Base-by-base conservation (phyloP, 768 basidiomycete species). In the Lactifluus volemus region DNA sequence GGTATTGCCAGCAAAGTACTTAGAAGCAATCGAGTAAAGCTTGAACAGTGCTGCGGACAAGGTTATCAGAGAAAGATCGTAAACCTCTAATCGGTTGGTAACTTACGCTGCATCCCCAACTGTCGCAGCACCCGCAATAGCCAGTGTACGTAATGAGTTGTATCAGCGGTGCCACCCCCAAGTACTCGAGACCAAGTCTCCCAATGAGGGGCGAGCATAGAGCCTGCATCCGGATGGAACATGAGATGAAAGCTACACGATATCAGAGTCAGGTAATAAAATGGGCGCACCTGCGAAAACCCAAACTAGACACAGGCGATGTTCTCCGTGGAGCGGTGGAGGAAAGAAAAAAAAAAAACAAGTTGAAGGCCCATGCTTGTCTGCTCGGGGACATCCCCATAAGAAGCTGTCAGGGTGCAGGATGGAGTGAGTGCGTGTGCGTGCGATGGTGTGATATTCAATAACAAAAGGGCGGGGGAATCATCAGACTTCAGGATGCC, bases 171-270 rank as follows among this genome's bases (percentile, higher is more conserved):
- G 52, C 98, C 96, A 11, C 73, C 11, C 77, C 75, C 5, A 75
- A 71, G 69, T 87, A 88, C 48, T 90, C 86, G 67, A 84, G 95
- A 5, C 94, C 93, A 36, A 97, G 78, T 64, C 78, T 79, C 41
- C 88, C 75, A 38, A 91, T 88, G 50, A 97, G 71, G 3, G 96
- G 96, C 51, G 76, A 77, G 72, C 89, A 88, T 21, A 88, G 74
- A 19, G 70, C 68, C 88, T 89, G 61, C 6, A 59, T 9, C 8
- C 10, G 17, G 11, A 19, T 61, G 34, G 50, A 29, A 41, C 38
- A 45, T 11, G 5, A 34, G n/a, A 10, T 7, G 38, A 17, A n/a
- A 2, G n/a, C 19, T 11, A 30, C 25, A 30, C 3, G n/a, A 12
- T 44, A 36, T 19, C 30, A 25, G 1, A 25, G 38, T 11, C 14